Evolutionary conservation across 805 yeast genomes (phyloP), one percentile per base, ranked within the genome.

Genomic region (Starmera dryadoides): DNA sequence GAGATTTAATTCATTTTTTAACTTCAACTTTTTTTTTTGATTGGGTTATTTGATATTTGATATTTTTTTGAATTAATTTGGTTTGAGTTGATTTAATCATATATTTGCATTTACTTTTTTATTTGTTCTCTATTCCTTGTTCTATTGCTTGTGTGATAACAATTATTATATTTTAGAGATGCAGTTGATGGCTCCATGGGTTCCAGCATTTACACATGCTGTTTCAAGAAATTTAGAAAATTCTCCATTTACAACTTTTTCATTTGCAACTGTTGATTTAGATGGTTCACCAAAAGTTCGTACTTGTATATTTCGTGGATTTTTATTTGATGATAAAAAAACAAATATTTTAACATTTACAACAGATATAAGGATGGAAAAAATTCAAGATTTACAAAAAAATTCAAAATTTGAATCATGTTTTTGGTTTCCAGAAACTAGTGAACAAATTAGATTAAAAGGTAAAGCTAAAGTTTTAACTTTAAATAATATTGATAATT

Each of bases 231-330:
- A 75, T 42, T 48, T 56, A 18, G 68, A 62, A 38, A 43, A 58
- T 0, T 57, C 59, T 16, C 78, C 77, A 2, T 81, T 83, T 44
- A 66, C 75, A 15, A 59, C 80, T 5, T 81, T 85, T 48, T 79
- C 81, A 45, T 71, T 85, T 39, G 78, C 86, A 35, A 84, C 89
- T 5, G 75, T 83, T 28, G 84, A 76, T 48, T 30, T 49, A 10
- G 47, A 58, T 11, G 72, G 75, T 15, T 57, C 61, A 10, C 95
- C 95, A 3, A 70, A 68, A 38, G 81, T 77, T 36, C 63, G 95
- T 47, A 81, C 93, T 0, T 74, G 86, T 43, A 76, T 85, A 4
- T 75, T 67, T 47, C 69, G 95, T 36, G 93, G 88, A 8, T 86
- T 84, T 59, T 62, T 86, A 36, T 86, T 86, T 54, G 69, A 76